Conservation (phyloP, 257 asterid species). For the Vinca minor region DNA sequence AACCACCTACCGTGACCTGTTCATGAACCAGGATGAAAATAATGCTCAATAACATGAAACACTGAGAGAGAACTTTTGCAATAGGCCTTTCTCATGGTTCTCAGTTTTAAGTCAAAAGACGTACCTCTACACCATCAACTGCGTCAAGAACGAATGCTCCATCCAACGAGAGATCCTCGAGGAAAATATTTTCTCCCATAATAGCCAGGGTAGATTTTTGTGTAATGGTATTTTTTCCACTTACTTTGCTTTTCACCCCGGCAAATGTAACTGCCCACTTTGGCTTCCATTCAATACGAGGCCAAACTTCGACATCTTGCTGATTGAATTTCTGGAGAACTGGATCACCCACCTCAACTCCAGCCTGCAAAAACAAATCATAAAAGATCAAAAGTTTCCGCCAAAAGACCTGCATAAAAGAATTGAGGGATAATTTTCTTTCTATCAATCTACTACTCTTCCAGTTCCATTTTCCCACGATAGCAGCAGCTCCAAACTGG, state of each 20-base stretch:
- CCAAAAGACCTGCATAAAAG: conserved; percentile 8
- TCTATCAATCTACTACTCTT: not conserved
- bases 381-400: conserved; percentile 5
- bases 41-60: not conserved
- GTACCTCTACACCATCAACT: conserved; percentile 75
- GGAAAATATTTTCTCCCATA: conserved; percentile 48
- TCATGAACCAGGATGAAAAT: not conserved
- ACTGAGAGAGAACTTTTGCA: not conserved
- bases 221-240: conserved; percentile 51
- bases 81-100: not conserved
- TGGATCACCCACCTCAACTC: conserved; percentile 75
- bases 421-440: not conserved
- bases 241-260: conserved; percentile 56
- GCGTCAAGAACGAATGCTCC: conserved; percentile 76
- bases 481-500: not conserved
- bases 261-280: conserved; percentile 89
- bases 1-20: conserved; percentile 71
- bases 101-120: not conserved
- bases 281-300: conserved; percentile 86
- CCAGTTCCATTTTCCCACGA: not conserved
- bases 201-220: conserved; percentile 64
- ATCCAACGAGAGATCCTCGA: conserved; percentile 70
- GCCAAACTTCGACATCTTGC: conserved; percentile 96
- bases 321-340: conserved; percentile 52
- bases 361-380: conserved; percentile 48